Evolutionary conservation across 2,329 filamentous ascomycete species (phyloP).

Genomic region (Penicillium sp.): DNA sequence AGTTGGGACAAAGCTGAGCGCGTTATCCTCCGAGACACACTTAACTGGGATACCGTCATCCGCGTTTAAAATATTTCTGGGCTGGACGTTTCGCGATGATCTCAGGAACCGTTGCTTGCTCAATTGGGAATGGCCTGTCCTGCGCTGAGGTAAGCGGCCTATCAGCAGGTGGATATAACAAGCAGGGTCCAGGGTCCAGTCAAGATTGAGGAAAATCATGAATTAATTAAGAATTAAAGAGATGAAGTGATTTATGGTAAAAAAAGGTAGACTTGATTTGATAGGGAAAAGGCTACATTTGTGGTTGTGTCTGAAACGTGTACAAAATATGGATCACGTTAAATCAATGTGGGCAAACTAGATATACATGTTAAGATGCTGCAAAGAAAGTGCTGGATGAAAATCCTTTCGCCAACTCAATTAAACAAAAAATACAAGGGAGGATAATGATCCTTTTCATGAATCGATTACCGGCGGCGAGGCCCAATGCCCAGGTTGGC

Average conservation of each 20-base stretch:
- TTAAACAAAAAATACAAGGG: slow-evolving; percentile 2
- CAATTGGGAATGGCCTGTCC: slow-evolving; percentile 11
- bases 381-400: slow-evolving; percentile 7
- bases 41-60: background rate
- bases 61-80: background rate
- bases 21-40: slow-evolving; percentile 9
- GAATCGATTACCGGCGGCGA: slow-evolving; percentile 24
- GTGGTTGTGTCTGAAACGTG: background rate
- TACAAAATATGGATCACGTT: slow-evolving; percentile 4
- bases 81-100: slow-evolving; percentile 5
- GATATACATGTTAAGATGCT: slow-evolving; percentile 23
- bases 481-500: slow-evolving; percentile 61
- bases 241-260: background rate
- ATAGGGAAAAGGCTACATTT: background rate
- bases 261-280: background rate
- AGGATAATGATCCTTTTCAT: background rate
- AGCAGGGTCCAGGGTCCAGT: slow-evolving; percentile 3
- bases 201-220: background rate
- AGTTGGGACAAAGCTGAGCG: background rate
- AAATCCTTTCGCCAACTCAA: background rate
- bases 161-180: slow-evolving; percentile 6
- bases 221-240: background rate
- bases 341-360: slow-evolving; percentile 13
- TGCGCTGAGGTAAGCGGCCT: slow-evolving; percentile 16
- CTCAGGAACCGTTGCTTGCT: slow-evolving; percentile 16